Evolutionary conservation across 768 basidiomycete genomes (phyloP).

Genomic region (Termitomyces sp.): DNA sequence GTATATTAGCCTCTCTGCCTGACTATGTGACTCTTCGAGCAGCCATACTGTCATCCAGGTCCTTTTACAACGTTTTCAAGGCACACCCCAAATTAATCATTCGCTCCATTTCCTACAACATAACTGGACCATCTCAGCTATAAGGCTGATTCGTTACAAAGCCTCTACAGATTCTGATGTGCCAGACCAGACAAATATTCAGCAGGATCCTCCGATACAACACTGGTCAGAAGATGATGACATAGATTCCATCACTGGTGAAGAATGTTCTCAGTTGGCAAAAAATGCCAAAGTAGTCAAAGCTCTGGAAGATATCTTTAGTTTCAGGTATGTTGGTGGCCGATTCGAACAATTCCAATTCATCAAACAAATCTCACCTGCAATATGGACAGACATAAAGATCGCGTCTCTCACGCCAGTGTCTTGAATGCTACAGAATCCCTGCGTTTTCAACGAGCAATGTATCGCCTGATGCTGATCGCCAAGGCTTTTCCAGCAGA

Average conservation of each 20-base stretch:
- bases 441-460: constrained; percentile 16
- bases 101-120: constrained; percentile 24
- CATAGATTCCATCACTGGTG: constrained; percentile 13
- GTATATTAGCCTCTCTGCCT: constrained; percentile 22
- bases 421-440: constrained; percentile 28
- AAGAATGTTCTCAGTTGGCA: constrained; percentile 20
- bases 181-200: background rate
- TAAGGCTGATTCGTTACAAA: constrained; percentile 20
- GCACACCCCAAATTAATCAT: constrained; percentile 26
- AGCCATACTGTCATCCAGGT: constrained; percentile 24
- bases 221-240: constrained; percentile 11
- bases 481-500: constrained; percentile 9
- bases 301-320: constrained; percentile 35
- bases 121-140: constrained; percentile 25
- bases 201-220: background rate
- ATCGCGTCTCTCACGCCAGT: constrained; percentile 27
- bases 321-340: constrained; percentile 28
- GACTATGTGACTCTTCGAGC: constrained; percentile 24
- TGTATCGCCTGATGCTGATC: constrained; percentile 16
- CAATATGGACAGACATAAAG: constrained; percentile 32
- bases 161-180: background rate
- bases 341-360: background rate
- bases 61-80: constrained; percentile 26
- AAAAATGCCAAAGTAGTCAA: constrained; percentile 21
- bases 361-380: background rate